Base-by-base conservation (phyloP, 208 protist species). In the Endotrypanum monterogeii region DNA sequence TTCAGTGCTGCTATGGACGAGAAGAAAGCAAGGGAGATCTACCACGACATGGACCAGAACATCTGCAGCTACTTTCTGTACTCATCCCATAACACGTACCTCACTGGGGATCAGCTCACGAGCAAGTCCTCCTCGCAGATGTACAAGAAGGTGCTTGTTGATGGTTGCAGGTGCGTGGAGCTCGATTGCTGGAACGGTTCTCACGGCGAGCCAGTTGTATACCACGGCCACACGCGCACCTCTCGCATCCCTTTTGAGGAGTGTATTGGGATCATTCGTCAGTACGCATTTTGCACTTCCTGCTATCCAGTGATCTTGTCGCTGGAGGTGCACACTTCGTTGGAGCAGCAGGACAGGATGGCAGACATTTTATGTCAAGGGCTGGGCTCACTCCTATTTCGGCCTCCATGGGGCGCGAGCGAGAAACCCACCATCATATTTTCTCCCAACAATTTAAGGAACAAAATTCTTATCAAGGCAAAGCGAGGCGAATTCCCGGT, bases 31-130 rank as follows among this genome's bases (percentile, higher is more conserved):
- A 30, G 57, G 54, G 83, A 70, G 44, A 84, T 94, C 51, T 90
- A 88, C 78, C 83, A 95, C 14, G 89, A 95, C 84, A 98, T 98
- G 94, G 84, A 70, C 46, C 83, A 86, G 46, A 87, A 90, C 41
- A 82, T 99, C 50, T 78, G 74, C 32, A 61, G 91, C 52, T 98
- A 98, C 88, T 98, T 88, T 75, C 96, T 98, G 74, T 88, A 89
- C 71, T 94, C 93, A 20, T 98, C 93, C 12, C 98, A 99, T 83
- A 99, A 99, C 83, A 99, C 98, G 1, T 99, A 99, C 79, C 80
- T 99, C 25, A 89, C 87, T 6, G 96, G 95, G 14, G 85, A 99
- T 83, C 98, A 99, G 88, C 74, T 99, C 46, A 74, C 71, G 65
- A 86, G 83, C 61, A 77, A 74, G 39, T 90, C 83, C 30, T 82